A percentile compares a stretch with the other conserved stretches of the same genome.
Evolutionary conservation across 2,329 filamentous ascomycete genomes (phyloP).

Genomic region (Botrytis medusae): DNA sequence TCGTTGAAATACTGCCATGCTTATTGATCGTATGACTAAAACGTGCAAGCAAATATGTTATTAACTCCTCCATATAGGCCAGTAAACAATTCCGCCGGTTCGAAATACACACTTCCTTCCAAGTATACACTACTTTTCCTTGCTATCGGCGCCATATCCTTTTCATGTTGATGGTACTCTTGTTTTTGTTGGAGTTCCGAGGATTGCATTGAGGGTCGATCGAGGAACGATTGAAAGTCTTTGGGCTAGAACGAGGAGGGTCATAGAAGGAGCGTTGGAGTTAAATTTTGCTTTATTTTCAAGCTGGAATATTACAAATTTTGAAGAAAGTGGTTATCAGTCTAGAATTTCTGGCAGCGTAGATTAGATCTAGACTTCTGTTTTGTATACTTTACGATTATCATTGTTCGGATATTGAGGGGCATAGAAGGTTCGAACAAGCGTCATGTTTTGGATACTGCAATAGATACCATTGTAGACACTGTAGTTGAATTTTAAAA

Average conservation of each 20-base stretch:
- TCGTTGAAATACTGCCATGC: slow-evolving; percentile 16
- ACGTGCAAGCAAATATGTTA: neutral
- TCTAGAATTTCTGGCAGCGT: neutral
- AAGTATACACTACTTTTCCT: neutral
- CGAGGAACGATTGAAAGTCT: neutral
- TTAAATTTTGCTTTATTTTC: neutral
- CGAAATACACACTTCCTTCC: neutral
- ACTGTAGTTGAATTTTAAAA: neutral
- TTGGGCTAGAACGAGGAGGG: neutral
- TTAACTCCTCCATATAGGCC: neutral
- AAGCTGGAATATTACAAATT: neutral
- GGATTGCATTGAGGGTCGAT: neutral
- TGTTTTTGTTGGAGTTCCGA: neutral
- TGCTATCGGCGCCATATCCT: neutral
- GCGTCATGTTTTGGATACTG: neutral
- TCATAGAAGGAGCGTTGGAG: neutral
- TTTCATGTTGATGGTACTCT: neutral
- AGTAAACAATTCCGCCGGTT: neutral
- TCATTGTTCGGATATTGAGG: neutral
- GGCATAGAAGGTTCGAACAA: neutral
- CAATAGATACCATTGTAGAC: neutral
- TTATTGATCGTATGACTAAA: neutral
- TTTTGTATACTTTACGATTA: neutral
- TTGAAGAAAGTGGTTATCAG: neutral
- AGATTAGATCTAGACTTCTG: neutral